Evolutionary conservation across 2,329 filamentous ascomycete species (phyloP), one percentile per base, ranked within the genome.

Genomic region (Phialophora tarda): DNA sequence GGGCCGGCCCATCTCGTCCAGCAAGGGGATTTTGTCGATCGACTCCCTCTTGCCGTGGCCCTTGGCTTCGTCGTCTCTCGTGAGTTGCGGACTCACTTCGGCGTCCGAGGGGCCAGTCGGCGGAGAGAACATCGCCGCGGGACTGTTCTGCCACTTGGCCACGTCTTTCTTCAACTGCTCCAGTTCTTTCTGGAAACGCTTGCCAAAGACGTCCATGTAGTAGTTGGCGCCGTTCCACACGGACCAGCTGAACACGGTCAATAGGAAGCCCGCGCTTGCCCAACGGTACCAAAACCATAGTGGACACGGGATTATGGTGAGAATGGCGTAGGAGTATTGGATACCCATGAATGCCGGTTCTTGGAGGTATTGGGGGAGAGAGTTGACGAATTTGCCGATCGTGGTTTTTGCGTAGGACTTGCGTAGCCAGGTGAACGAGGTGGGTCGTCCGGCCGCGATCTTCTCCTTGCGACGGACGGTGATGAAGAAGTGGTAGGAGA

Each of bases 131-230:
- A 65, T 65, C 1, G 65, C 63, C 11, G 65, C 71, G 0, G 86
- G 83, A 34, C 80, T 84, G 67, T 82, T 84, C 78, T 97, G 93
- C 92, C 92, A 96, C 77, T 92, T 94, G 54, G 89, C 86, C 8
- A 99, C 93, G 75, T 99, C 95, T 63, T 87, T 87, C 79, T 91
- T 93, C 80, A 99, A 86, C 60, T 89, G 86, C 76, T 99, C 93
- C 12, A 99, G 84, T 78, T 99, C 95, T 76, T 94, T 97, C 82
- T 99, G 92, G 83, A 99, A 98, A 2, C 93, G 88, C 74, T 91
- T 96, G 62, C 96, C 95, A 77, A 98, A 99, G 1, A 98, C 92
- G 74, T 99, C 95, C 75, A 99, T 98, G 79, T 99, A 99, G 78
- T 91, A 99, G 0, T 93, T 98, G 21, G 95, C 92, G 34, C 95